phyloP scores from a whole-genome alignment of 108 stramenopile species.

The Pseudonitzschia multiseries region DNA sequence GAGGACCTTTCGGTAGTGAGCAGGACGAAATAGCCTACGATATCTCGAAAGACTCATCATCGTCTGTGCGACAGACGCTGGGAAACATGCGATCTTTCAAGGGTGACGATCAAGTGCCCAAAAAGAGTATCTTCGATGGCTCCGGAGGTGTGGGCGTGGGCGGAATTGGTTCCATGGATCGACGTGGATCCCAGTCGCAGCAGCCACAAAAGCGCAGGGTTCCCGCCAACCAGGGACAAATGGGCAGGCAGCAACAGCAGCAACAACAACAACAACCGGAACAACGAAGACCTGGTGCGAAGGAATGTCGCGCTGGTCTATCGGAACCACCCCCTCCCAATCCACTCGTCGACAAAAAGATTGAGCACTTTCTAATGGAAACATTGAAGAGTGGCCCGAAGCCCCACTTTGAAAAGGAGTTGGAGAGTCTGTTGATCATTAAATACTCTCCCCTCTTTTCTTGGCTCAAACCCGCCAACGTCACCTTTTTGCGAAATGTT shows the following conservation, averaged over 20 bases:
- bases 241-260: neutral
- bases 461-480: slow-evolving; percentile 11
- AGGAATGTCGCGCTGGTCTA: neutral
- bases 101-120: slow-evolving; percentile 15
- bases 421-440: slow-evolving; percentile 4
- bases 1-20: neutral
- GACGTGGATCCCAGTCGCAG: neutral
- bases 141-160: neutral
- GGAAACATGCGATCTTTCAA: slow-evolving; percentile 7
- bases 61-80: neutral
- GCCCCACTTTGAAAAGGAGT: slow-evolving; percentile 16
- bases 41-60: neutral
- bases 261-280: neutral
- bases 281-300: neutral
- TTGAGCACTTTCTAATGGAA: slow-evolving; percentile 15
- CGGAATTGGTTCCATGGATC: neutral
- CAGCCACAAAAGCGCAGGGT: neutral
- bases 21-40: slow-evolving; percentile 8
- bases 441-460: slow-evolving; percentile 8
- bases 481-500: slow-evolving; percentile 1
- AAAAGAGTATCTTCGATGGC: slow-evolving; percentile 3
- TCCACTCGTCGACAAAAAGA: slow-evolving; percentile 9
- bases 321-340: neutral
- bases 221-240: slow-evolving; percentile 1
- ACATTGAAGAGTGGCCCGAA: slow-evolving; percentile 4